These are phyloP conservation scores for Taphrina betulina DNA, from an alignment of 1,139 yeast genomes.

Conservation along the genomic window DNA sequence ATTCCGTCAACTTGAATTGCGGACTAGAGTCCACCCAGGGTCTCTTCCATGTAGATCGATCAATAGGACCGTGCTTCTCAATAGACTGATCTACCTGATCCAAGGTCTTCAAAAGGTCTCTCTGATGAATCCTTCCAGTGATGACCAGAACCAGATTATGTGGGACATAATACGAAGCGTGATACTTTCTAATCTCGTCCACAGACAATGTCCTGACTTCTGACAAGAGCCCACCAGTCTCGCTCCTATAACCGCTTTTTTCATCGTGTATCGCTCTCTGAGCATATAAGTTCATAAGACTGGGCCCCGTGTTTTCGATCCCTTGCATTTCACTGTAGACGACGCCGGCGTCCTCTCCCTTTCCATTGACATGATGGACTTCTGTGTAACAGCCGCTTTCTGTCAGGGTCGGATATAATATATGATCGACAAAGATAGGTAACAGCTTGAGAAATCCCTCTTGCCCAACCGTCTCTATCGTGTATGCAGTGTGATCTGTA, in stretches of 20 bases:
- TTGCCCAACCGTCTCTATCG: conserved; percentile 93
- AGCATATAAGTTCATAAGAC: conserved; percentile 49
- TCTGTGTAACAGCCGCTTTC: conserved; percentile 92
- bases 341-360: conserved; percentile 91
- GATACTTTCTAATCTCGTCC: conserved; percentile 74
- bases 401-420: conserved; percentile 78
- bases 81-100: conserved; percentile 61
- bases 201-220: conserved; percentile 72
- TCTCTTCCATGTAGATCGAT: conserved; percentile 46
- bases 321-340: conserved; percentile 98
- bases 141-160: conserved; percentile 80
- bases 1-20: conserved; percentile 48
- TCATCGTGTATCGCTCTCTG: conserved; percentile 56
- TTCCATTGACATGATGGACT: conserved; percentile 89
- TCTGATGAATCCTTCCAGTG: conserved; percentile 78
- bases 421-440: conserved; percentile 88
- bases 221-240: conserved; percentile 86
- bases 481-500: conserved; percentile 92
- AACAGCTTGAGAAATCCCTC: conserved; percentile 80
- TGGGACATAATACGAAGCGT: conserved; percentile 69
- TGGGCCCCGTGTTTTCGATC: conserved; percentile 77
- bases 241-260: conserved; percentile 77
- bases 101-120: conserved; percentile 63
- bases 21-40: conserved; percentile 79
- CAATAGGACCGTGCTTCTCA: conserved; percentile 41